These are phyloP conservation scores for Jasminum sambac DNA, from an alignment of 257 asterid genomes.

Conservation along the genomic window DNA sequence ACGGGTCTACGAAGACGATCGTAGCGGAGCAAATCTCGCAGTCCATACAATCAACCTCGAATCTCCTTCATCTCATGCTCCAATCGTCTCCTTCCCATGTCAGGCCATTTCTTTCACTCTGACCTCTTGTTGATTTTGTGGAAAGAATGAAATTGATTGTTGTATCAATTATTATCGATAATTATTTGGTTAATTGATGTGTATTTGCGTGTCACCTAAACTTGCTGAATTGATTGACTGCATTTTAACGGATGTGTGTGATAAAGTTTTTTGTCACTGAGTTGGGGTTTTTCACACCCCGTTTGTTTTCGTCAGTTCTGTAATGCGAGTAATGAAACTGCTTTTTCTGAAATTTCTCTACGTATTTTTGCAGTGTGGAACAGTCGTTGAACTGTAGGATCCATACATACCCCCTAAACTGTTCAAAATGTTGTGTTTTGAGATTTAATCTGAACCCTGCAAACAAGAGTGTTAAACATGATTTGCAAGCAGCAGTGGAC, in stretches of 20 bases:
- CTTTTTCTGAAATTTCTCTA: background rate
- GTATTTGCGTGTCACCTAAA: background rate
- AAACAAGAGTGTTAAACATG: background rate
- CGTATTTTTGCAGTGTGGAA: too few relatives aligned
- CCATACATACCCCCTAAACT: too few relatives aligned
- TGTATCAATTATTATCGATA: background rate
- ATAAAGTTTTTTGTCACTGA: background rate
- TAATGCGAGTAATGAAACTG: background rate
- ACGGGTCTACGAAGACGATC: constrained; percentile 58
- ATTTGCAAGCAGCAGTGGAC: background rate
- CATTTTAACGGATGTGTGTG: background rate
- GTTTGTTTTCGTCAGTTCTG: background rate
- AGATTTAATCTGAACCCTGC: background rate
- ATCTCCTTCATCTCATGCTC: constrained; percentile 90
- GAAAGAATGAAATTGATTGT: background rate
- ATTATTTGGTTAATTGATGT: background rate
- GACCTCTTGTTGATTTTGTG: background rate
- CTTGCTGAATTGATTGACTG: background rate
- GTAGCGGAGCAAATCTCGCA: constrained; percentile 86
- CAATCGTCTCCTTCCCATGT: constrained; percentile 80
- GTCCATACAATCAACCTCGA: constrained; percentile 76
- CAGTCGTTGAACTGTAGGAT: too few relatives aligned
- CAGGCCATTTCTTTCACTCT: constrained; percentile 2
- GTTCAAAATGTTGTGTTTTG: background rate
- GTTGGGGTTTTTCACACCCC: background rate